These are phyloP conservation scores for Borovskyia barvae DNA, from an alignment of 208 protist species.

Conservation along the genomic window DNA sequence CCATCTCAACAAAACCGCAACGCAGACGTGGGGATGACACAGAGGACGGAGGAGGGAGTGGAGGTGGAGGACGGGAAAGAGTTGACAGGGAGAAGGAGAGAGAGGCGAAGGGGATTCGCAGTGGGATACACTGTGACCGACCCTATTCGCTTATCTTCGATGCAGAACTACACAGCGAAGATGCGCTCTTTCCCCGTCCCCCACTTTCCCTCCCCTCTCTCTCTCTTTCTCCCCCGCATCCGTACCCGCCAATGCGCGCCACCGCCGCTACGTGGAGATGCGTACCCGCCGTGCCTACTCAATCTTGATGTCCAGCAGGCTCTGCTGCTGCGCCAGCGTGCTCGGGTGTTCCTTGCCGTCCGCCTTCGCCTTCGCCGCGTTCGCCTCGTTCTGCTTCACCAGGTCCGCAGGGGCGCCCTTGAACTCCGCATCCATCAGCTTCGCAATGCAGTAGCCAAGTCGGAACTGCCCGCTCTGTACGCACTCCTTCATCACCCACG, in stretches of 20 bases:
- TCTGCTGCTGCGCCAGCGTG: conserved; percentile 61
- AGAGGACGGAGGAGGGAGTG: too few species aligned
- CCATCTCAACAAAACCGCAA: too few species aligned
- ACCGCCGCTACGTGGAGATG: not conserved
- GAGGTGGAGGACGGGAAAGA: too few species aligned
- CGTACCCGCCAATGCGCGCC: conserved; percentile 3
- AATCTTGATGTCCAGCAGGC: conserved; percentile 88
- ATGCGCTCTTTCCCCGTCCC: too few species aligned
- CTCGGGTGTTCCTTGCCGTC: conserved; percentile 84
- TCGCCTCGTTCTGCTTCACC: conserved; percentile 76
- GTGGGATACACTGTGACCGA: too few species aligned
- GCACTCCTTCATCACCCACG: conserved; percentile 84
- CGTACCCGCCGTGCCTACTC: conserved; percentile 57
- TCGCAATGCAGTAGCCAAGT: conserved; percentile 74
- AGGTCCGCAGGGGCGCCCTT: conserved; percentile 74
- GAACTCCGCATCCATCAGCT: conserved; percentile 79
- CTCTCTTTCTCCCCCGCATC: too few species aligned
- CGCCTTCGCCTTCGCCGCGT: conserved; percentile 77
- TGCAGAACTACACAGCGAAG: too few species aligned
- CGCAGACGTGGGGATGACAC: too few species aligned
- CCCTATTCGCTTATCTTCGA: too few species aligned
- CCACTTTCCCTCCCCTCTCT: too few species aligned
- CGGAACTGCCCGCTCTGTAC: conserved; percentile 82
- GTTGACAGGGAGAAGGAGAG: too few species aligned
- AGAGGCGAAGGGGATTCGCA: too few species aligned